A percentile compares a stretch with the other conserved stretches of the same genome.
These are phyloP conservation scores for Ophiostoma ips DNA, from an alignment of 2,329 filamentous ascomycete genomes.

Conservation along the genomic window DNA sequence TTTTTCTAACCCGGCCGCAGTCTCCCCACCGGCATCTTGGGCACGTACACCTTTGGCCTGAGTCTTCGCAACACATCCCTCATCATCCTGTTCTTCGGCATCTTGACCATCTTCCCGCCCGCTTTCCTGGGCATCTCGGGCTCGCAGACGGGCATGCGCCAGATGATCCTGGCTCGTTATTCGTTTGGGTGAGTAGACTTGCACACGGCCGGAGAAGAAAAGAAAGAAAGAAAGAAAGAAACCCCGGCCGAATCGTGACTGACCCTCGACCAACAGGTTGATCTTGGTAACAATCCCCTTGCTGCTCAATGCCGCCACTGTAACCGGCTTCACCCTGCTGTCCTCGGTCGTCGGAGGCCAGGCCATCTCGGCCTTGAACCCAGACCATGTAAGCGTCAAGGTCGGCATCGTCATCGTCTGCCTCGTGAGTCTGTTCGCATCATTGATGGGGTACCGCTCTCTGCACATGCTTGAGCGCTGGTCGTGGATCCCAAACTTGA, in stretches of 20 bases:
- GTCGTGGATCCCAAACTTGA: slow-evolving; percentile 41
- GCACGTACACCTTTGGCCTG: slow-evolving; percentile 38
- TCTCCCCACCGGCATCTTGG: slow-evolving; percentile 44
- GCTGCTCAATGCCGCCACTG: slow-evolving; percentile 40
- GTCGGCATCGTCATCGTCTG: slow-evolving; percentile 44
- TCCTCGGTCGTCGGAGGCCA: slow-evolving; percentile 43
- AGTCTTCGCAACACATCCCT: slow-evolving; percentile 40
- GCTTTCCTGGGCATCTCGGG: slow-evolving; percentile 42
- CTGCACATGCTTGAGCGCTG: slow-evolving; percentile 42
- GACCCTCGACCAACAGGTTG: slow-evolving; percentile 17
- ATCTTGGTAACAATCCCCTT: slow-evolving; percentile 38
- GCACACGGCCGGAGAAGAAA: slow-evolving; percentile 10
- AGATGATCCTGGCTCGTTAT: slow-evolving; percentile 48
- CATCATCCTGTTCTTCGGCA: slow-evolving; percentile 44
- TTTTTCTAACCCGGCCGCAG: slow-evolving; percentile 17
- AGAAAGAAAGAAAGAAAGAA: too few species aligned
- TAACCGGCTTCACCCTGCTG: slow-evolving; percentile 44
- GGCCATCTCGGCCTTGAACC: slow-evolving; percentile 33
- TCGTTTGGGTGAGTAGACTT: slow-evolving; percentile 33
- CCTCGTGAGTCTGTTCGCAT: slow-evolving; percentile 36
- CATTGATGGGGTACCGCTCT: slow-evolving; percentile 39
- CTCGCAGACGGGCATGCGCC: slow-evolving; percentile 42
- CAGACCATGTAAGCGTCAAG: slow-evolving; percentile 32
- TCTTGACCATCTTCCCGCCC: slow-evolving; percentile 38
- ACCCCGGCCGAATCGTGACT: background rate